These are phyloP conservation scores for Pleoardoris graminearum DNA, from an alignment of 2,329 filamentous ascomycete genomes.

Conservation along the genomic window DNA sequence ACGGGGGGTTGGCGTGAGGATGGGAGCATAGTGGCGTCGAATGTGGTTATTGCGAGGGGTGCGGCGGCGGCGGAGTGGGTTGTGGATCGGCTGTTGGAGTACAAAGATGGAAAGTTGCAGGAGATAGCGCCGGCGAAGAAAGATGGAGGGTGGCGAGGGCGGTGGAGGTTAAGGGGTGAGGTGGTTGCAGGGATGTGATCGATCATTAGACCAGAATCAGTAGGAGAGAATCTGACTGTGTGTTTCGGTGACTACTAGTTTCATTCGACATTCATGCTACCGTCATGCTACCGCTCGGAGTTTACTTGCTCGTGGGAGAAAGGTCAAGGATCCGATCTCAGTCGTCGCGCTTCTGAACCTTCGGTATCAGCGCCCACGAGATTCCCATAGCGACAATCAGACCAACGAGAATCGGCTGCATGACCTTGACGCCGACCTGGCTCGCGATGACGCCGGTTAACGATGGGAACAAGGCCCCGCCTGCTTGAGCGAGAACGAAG, in stretches of 20 bases:
- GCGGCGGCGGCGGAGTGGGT: slow-evolving; percentile 2
- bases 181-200: neutral
- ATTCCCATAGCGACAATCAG: slow-evolving; percentile 27
- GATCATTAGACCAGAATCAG: no score
- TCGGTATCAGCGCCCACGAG: slow-evolving; percentile 25
- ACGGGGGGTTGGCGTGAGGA: slow-evolving; percentile 4
- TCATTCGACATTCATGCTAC: no score
- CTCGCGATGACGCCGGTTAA: slow-evolving; percentile 55
- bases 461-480: slow-evolving; percentile 60
- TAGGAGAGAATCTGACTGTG: no score
- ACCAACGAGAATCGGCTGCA: slow-evolving; percentile 29
- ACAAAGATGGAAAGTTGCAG: slow-evolving; percentile 12
- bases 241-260: no score
- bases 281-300: no score
- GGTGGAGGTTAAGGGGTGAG: neutral
- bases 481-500: slow-evolving; percentile 61
- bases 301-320: no score
- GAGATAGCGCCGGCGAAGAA: neutral
- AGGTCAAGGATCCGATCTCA: no score
- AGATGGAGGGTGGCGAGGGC: neutral
- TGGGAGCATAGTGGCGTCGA: neutral
- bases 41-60: slow-evolving; percentile 3
- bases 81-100: slow-evolving; percentile 7
- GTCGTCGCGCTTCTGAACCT: slow-evolving; percentile 19
- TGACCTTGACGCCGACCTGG: slow-evolving; percentile 24